Conservation (phyloP, 2,329 filamentous ascomycete genomes). For the Fusarium chuoi region DNA sequence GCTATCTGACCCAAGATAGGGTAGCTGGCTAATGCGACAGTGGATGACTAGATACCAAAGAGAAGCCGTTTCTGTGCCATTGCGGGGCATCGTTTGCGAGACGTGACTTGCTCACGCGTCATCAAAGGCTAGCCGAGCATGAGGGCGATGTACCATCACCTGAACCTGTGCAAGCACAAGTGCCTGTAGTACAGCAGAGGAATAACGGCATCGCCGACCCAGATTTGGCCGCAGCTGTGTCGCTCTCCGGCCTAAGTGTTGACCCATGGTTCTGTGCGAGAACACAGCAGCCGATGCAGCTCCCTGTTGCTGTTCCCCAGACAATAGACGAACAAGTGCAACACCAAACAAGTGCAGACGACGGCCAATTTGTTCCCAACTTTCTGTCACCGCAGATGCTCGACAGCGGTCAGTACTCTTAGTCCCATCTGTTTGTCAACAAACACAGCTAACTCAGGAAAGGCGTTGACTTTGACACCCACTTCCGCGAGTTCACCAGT, state of each 20-base stretch:
- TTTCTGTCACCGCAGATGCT: slow-evolving; percentile 11
- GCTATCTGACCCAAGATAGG: background rate
- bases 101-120: slow-evolving; percentile 57
- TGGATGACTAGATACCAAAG: slow-evolving; percentile 55
- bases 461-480: slow-evolving; percentile 41
- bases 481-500: slow-evolving; percentile 52
- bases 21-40: background rate
- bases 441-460: background rate
- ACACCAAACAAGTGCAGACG: background rate
- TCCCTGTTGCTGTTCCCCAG: background rate
- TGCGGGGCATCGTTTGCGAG: slow-evolving; percentile 58
- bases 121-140: slow-evolving; percentile 44
- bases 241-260: background rate
- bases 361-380: slow-evolving; percentile 2
- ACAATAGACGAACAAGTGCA: background rate
- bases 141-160: background rate
- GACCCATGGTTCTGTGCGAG: slow-evolving; percentile 10
- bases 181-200: background rate
- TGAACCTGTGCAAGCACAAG: background rate
- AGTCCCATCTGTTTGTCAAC: too few species aligned
- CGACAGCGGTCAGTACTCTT: background rate
- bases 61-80: slow-evolving; percentile 58
- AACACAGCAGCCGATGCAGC: slow-evolving; percentile 4
- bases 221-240: slow-evolving; percentile 7
- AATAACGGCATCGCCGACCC: background rate